phyloP scores from a whole-genome alignment of 1,284 basidiomycete genomes.

The Polyporus tsugae region DNA sequence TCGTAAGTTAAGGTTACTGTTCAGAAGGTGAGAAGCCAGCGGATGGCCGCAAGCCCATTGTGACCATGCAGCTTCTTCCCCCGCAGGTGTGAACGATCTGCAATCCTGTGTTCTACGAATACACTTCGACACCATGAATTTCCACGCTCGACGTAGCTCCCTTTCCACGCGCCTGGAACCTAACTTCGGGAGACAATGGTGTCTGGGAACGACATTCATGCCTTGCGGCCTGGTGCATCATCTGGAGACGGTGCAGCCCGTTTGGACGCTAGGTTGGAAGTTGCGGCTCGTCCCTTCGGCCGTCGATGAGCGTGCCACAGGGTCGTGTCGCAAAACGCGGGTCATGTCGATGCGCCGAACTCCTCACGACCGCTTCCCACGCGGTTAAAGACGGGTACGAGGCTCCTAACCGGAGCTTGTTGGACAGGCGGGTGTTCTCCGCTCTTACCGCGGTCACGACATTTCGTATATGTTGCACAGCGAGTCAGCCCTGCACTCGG shows the following conservation, averaged over 20 bases:
- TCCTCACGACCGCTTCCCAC: background rate
- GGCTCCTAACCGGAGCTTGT: background rate
- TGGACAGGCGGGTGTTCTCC: background rate
- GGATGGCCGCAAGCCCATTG: background rate
- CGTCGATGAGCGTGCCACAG: background rate
- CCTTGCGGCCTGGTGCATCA: background rate
- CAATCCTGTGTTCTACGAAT: background rate
- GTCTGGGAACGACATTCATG: background rate
- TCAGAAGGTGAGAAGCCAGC: slow-evolving; percentile 7
- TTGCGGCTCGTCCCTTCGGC: background rate
- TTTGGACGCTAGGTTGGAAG: too few species aligned
- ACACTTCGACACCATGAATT: background rate
- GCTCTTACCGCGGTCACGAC: background rate
- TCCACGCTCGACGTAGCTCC: background rate
- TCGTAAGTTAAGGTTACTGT: background rate
- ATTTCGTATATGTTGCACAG: background rate
- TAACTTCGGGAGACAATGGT: background rate
- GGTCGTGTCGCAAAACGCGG: background rate
- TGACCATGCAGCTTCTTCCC: background rate
- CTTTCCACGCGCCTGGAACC: background rate
- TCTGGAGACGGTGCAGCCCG: background rate
- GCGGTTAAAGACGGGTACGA: background rate
- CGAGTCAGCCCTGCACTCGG: background rate
- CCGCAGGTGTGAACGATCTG: slow-evolving; percentile 6
- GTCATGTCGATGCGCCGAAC: background rate